Evolutionary conservation across 805 yeast species (phyloP), one percentile per base, ranked within the genome.

Genomic region (Saccharomycopsis fodiens): DNA sequence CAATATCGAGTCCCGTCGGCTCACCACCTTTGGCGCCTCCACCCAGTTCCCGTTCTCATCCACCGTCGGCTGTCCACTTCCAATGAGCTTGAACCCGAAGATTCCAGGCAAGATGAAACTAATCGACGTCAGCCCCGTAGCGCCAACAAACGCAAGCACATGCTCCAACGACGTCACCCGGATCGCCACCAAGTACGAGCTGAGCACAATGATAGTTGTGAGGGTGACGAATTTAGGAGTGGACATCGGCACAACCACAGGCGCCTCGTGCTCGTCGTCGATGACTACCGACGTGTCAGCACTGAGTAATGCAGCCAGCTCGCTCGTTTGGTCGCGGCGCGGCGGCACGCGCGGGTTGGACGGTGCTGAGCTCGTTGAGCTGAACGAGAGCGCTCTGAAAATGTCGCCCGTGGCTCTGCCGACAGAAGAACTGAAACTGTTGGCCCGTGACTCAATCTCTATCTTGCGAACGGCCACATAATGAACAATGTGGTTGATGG

Each of bases 91-190:
- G 58, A 65, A 83, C 0, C 91, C 91, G 60, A 83, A 84, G 46
- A 79, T 65, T 0, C 94, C 93, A 0, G 94, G 94, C 36, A 84
- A 66, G 7, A 82, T 82, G 60, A 83, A 84, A 20, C 87, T 78
- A 42, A 84, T 84, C 21, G 86, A 68, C 0, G 89, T 85, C 3
- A 89, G 84, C 0, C 94, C 94, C 0, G 93, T 84, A 3, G 89
- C 82, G 3, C 94, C 94, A 7, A 84, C 88, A 43, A 84, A 64
- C 1, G 91, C 36, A 6, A 32, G 15, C 12, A 89, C 89, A 39
- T 80, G 74, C 22, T 91, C 95, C 54, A 88, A 75, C 0, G 95
- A 85, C 12, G 67, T 67, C 25, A 88, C 81, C 3, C 76, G 61
- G 30, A 81, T 63, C 0, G 96, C 93, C 7, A 82, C 66, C 1